Base-by-base conservation (phyloP, 2,329 filamentous ascomycete genomes). In the Sphaerulina populicola region DNA sequence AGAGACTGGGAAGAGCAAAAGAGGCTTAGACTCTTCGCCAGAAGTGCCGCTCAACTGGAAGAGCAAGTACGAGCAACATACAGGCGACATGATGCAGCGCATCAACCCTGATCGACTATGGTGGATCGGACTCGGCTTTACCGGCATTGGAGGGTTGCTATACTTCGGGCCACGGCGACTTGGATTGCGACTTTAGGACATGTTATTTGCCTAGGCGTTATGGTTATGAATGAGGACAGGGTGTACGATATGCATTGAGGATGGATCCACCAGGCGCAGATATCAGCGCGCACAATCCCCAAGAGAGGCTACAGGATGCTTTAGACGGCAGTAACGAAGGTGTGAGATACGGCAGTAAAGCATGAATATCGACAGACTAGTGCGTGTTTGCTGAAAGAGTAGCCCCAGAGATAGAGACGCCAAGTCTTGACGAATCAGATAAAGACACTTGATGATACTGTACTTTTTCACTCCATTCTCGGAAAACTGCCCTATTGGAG, bases 71-170 rank as follows among this genome's bases (percentile, higher is more conserved):
- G 54, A 59, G 38, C 48, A 54, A 10, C 45, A 53, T 14, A 51
- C 54, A n/a, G 50, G 68, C 6, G 62, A 64, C 5, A 53, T 72
- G 15, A 65, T 68, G 31, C 61, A 66, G 21, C 62, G 67, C 18
- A 64, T 71, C 44, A 66, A 70, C 54, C 68, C 72, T 0, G 73
- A 76, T 47, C 61, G 67, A 12, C 68, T 73, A 64, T 77, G 74
- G 73, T 78, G 74, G 73, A 68, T 74, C 21, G 75, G 75, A 1
- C 54, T 76, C 8, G 66, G 68, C 40, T 63, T 76, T 59, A 77
- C 73, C 2, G 72, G 71, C 1, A 58, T 73, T 10, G 75, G 75
- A 18, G 70, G 73, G 2, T 43, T 75, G 33, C 61, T 77, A 45
- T 77, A 74, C 63, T 72, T 71, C 58, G 66, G 66, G 6, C 66